Conservation (phyloP, 768 basidiomycete species). For the Russula lepida region DNA sequence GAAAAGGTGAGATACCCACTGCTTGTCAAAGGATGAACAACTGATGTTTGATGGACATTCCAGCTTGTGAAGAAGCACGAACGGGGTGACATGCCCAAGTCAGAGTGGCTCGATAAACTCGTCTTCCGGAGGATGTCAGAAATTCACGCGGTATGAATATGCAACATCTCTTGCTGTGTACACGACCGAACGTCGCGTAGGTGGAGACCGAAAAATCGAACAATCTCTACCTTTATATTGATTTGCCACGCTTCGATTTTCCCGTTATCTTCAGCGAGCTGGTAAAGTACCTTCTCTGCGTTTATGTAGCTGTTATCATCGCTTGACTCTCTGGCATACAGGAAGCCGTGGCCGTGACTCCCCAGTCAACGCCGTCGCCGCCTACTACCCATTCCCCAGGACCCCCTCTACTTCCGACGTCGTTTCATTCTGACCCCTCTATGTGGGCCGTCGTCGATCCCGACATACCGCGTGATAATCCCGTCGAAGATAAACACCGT, state of each 20-base stretch:
- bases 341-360: constrained; percentile 11
- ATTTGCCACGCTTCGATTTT: constrained; percentile 93
- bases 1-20: constrained; percentile 57
- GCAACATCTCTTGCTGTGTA: neutral
- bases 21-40: neutral
- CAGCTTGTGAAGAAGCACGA: constrained; percentile 94
- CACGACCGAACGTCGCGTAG: constrained; percentile 32
- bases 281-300: constrained; percentile 34
- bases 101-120: constrained; percentile 93
- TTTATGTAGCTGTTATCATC: neutral
- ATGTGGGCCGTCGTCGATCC: constrained; percentile 90
- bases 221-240: constrained; percentile 92
- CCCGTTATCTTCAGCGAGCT: constrained; percentile 93
- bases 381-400: constrained; percentile 35
- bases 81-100: constrained; percentile 84
- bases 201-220: constrained; percentile 87
- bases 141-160: constrained; percentile 68
- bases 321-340: neutral
- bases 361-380: constrained; percentile 35
- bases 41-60: neutral
- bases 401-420: constrained; percentile 37
- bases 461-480: constrained; percentile 86
- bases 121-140: constrained; percentile 94
- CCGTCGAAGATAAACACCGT: constrained; percentile 95
- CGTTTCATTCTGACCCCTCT: constrained; percentile 55